Evolutionary conservation across 352 stramenopile genomes (phyloP), one percentile per base, ranked within the genome.

Genomic region (Globisporangium solare): DNA sequence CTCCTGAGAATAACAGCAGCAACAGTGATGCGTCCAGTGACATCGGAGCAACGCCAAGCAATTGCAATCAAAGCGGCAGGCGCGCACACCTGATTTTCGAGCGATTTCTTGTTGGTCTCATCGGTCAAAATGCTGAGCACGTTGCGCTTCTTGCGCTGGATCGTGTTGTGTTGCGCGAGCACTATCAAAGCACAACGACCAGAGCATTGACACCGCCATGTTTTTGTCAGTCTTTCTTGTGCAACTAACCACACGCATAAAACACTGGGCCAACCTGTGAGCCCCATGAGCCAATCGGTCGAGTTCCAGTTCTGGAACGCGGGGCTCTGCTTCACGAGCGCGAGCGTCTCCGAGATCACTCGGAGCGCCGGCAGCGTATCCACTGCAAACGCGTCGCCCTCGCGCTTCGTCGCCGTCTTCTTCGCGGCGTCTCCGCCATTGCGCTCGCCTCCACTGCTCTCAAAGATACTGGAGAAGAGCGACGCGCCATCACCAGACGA

Each of bases 221-320:
- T 35, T 35, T 10, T 35, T 35, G 3, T 6, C 27, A 11, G 27
- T 6, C 11, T 22, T 4, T 17, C n/a, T 14, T 39, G 21, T 41
- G 5, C 27, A 14, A 51, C 47, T 51, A 14, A 51, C 47, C 22
- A 14, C 17, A 20, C 12, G 13, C 2, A 43, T 31, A 41, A 17
- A 17, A 43, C 11, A 2, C n/a, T 13, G 32, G n/a, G 40, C 52
- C 6, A 40, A 76, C 64, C 64, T 21, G 80, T 90, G 20, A 94
- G 75, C 1, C 79, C 82, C 52, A 94, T 70, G 56, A 94, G 75
- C 84, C 84, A 94, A 51, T 94, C 84, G 15, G 77, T 74, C 2
- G 81, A 73, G 56, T 70, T 91, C 81, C 79, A 91, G 60, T 76
- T 86, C 51, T 73, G 70, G 45, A 92, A 66, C 27, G 80, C 73